Base-by-base conservation (phyloP, 371 early-diverging fungal genomes). In the Rhizopus stolonifer region DNA sequence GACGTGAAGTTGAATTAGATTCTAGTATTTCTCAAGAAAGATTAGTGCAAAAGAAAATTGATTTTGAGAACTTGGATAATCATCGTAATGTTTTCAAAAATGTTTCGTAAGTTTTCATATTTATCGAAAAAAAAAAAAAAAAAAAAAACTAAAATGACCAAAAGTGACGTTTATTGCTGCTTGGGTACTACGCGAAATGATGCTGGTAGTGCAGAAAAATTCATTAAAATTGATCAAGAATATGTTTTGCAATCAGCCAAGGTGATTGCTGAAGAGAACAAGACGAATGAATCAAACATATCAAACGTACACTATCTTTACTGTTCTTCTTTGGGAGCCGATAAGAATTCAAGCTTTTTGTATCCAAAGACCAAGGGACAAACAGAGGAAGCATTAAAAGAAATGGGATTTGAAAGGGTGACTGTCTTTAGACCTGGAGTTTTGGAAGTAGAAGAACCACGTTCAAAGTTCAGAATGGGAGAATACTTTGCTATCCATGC, bases 281-380 rank as follows among this genome's bases (percentile, higher is more conserved):
- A 26, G 33, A 48, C n/a, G 4, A 62, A 65, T 26, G 60, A 58
- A 26, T 61, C 66, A 2, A 62, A 54, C 46, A 45, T 68, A 1
- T 63, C 72, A 24, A 72, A 74, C 29, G 75, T 83, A 7, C 88
- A 88, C 53, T 89, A 81, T 50, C 57, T 88, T 1, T 83, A 88
- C 50, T 81, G 83, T 58, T 86, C 88, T 19, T 71, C 87, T 7
- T 18, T n/a, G 32, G 76, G 76, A 1, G 79, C 89, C 13, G 78
- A 85, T 54, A 63, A 77, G 31, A 59, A 67, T 46, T 88, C 91
- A 0, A 53, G 49, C 22, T 82, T 91, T 26, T 63, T 91, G 23
- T 93, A 92, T 57, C 60, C 72, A 17, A 79, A 79, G 52, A 78
- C 83, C 18, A 93, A 93, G 63, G 91, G 91, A 25, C 73, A 90